phyloP scores from a whole-genome alignment of 2,329 filamentous ascomycete genomes.

The Cadophora sp. region DNA sequence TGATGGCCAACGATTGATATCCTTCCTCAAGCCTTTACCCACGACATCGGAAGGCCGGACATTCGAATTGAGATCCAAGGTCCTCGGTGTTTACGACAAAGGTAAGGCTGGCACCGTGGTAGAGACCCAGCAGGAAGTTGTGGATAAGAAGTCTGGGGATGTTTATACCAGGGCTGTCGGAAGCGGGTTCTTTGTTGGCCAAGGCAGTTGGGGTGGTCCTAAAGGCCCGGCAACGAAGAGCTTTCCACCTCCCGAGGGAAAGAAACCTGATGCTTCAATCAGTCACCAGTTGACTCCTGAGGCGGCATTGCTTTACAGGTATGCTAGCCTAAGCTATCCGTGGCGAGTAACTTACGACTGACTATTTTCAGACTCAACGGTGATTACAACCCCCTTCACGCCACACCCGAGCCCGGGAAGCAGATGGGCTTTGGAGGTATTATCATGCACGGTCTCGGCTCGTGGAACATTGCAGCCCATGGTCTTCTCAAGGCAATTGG shows the following conservation, averaged over 20 bases:
- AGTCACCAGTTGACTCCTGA: conserved; percentile 74
- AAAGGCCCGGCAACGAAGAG: conserved; percentile 83
- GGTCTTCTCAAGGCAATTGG: conserved; percentile 76
- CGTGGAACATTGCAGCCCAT: conserved; percentile 82
- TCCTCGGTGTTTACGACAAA: conserved; percentile 76
- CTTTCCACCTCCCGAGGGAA: conserved; percentile 77
- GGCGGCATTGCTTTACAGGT: conserved; percentile 77
- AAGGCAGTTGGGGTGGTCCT: conserved; percentile 83
- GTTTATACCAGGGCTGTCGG: conserved; percentile 65
- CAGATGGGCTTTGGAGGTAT: conserved; percentile 91
- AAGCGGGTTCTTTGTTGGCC: conserved; percentile 71
- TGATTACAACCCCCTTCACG: conserved; percentile 94
- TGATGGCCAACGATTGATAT: conserved; percentile 71
- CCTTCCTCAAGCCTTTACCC: conserved; percentile 69
- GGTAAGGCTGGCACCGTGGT: conserved; percentile 73
- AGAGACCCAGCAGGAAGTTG: conserved; percentile 69
- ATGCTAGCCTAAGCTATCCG: conserved; percentile 16
- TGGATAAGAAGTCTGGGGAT: conserved; percentile 66
- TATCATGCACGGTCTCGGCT: conserved; percentile 90
- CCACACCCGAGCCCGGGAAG: conserved; percentile 80
- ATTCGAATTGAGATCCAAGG: conserved; percentile 69
- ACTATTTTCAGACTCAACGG: conserved; percentile 76
- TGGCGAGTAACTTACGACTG: not conserved
- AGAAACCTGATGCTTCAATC: conserved; percentile 73
- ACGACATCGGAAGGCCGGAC: conserved; percentile 63